Conservation (phyloP, 345 rosid genomes). For the Brassica rapa region DNA sequence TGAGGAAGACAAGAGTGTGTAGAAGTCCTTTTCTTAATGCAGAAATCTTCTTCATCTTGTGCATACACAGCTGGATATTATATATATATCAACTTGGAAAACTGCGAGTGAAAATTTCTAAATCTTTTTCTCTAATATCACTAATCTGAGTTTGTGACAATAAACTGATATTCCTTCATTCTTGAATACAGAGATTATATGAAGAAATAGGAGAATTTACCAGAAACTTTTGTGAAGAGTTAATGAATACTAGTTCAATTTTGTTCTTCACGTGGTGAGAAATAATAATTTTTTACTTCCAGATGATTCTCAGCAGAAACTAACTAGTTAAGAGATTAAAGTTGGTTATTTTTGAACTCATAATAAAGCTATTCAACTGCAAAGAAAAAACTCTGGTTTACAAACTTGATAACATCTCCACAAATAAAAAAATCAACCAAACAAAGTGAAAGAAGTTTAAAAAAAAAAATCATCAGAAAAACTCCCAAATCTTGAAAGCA, state of each 20-base stretch:
- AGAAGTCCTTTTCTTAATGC: neutral
- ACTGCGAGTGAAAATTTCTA: neutral
- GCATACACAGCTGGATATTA: constrained; percentile 23
- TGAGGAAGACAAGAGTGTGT: constrained; percentile 26
- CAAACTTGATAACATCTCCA: constrained; percentile 14
- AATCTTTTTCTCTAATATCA: neutral
- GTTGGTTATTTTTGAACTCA: neutral
- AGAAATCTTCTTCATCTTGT: constrained; percentile 7
- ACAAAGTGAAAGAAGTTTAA: neutral
- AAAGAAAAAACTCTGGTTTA: constrained; percentile 15
- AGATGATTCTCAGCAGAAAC: constrained; percentile 20
- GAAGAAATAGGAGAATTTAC: neutral
- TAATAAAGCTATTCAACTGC: neutral
- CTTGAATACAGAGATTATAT: constrained; percentile 13
- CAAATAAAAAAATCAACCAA: constrained; percentile 32
- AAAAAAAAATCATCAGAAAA: constrained; percentile 6
- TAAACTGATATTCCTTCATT: neutral
- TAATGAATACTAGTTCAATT: neutral
- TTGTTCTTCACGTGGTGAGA: neutral
- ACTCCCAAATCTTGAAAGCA: neutral
- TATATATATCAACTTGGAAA: neutral
- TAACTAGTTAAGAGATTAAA: constrained; percentile 10
- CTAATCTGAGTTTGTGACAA: neutral
- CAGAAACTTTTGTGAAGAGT: too few species aligned
- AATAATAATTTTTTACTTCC: neutral